phyloP scores from a whole-genome alignment of 768 basidiomycete genomes.

The Candolleomyces aberdarensis region DNA sequence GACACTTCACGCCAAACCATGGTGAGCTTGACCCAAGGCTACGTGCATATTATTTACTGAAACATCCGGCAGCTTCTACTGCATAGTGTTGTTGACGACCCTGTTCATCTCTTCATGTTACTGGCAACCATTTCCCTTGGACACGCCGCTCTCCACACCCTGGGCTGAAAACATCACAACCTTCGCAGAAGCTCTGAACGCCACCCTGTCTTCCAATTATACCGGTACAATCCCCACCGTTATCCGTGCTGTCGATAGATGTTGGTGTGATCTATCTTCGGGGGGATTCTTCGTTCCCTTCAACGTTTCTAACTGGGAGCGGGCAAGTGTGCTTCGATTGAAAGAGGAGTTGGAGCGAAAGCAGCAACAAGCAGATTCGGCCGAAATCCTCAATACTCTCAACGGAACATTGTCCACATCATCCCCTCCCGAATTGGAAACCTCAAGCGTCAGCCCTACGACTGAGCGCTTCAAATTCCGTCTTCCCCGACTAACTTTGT shows the following conservation, averaged over 20 bases:
- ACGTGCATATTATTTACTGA: constrained; percentile 9
- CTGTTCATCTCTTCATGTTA: constrained; percentile 86
- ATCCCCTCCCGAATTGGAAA: neutral
- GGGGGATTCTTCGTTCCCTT: constrained; percentile 72
- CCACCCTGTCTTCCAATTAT: constrained; percentile 40
- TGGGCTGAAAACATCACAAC: constrained; percentile 74
- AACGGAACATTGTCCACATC: constrained; percentile 2
- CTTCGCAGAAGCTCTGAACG: constrained; percentile 62
- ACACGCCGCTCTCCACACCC: constrained; percentile 57
- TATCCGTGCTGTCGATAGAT: constrained; percentile 71
- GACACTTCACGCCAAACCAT: constrained; percentile 79
- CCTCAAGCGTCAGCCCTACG: constrained; percentile 7
- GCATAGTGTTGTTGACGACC: constrained; percentile 78
- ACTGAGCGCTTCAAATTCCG: neutral
- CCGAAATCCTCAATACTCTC: neutral
- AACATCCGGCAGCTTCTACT: constrained; percentile 63
- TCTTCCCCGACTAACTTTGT: constrained; percentile 1
- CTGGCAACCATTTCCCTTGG: constrained; percentile 78
- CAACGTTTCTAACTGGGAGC: constrained; percentile 75
- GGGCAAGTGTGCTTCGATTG: constrained; percentile 51
- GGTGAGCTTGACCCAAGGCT: constrained; percentile 43
- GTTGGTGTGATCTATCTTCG: constrained; percentile 79
- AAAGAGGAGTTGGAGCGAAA: constrained; percentile 38
- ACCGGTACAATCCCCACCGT: constrained; percentile 46
- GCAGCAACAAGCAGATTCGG: constrained; percentile 16